Conservation (phyloP, 768 basidiomycete genomes). For the Podaxis sp. region DNA sequence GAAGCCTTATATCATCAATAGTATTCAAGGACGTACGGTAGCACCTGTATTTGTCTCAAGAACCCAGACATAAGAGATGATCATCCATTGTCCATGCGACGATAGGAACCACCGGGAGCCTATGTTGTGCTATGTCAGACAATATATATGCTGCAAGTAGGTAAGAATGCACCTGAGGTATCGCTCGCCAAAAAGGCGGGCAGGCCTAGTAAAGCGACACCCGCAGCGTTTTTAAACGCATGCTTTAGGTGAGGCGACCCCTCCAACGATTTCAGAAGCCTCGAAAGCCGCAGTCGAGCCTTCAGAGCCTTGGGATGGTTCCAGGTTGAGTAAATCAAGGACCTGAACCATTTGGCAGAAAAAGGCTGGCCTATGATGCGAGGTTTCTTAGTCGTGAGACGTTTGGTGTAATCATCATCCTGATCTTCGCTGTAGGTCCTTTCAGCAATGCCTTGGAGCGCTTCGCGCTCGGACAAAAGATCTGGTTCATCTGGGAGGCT, state of each 20-base stretch:
- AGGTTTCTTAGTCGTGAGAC: not conserved
- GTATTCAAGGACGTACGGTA: conserved; percentile 22
- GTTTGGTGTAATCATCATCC: conserved; percentile 1
- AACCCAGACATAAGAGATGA: conserved; percentile 47
- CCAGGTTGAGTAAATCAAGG: conserved; percentile 17
- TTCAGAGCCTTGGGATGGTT: conserved; percentile 23
- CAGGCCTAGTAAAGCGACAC: conserved; percentile 35
- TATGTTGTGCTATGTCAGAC: conserved; percentile 11
- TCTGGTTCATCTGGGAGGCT: conserved; percentile 14
- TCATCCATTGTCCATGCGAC: conserved; percentile 45
- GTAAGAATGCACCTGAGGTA: conserved; percentile 24
- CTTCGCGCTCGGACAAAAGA: conserved; percentile 25
- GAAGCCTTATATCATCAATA: not conserved
- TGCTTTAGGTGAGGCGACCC: conserved; percentile 41
- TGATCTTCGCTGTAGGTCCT: conserved; percentile 10
- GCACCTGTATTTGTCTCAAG: conserved; percentile 50
- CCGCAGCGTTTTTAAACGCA: conserved; percentile 40
- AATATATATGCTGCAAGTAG: not conserved
- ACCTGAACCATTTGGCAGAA: conserved; percentile 10
- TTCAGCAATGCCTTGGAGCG: conserved; percentile 29
- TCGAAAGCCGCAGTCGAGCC: conserved; percentile 28
- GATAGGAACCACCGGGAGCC: conserved; percentile 32
- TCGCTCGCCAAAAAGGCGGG: conserved; percentile 37
- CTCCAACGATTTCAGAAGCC: conserved; percentile 21
- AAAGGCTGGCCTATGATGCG: conserved; percentile 9